Base-by-base conservation (phyloP, 2,329 filamentous ascomycete genomes). In the Hymenoscyphus salicellus region DNA sequence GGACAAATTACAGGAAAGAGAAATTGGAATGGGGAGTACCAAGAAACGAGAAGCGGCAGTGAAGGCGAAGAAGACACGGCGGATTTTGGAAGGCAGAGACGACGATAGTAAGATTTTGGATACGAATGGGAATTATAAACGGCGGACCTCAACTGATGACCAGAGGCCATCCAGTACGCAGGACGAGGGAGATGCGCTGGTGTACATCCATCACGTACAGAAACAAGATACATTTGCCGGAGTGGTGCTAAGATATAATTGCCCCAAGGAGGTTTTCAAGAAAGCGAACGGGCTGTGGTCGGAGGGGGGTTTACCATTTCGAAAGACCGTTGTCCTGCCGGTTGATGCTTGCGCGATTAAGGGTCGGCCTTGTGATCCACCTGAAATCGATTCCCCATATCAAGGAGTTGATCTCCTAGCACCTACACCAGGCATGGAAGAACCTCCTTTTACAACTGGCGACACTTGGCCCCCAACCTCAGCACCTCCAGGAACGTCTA, bases 251-350 rank as follows among this genome's bases (percentile, higher is more conserved):
- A 91, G 89, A 72, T 99, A 96, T 77, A 89, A 91, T 72, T 98
- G 94, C 76, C 86, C 91, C 68, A 88, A 93, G 63, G 89, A 93
- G 58, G 84, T 90, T 1, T 88, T 99, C 69, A 85, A 92, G 65
- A 95, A 91, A 75, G 88, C 92, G 46, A 99, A 99, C 75, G 87
- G 95, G 11, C 87, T 99, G 73, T 99, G 95, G 95, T 92, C 93
- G 6, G 92, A 93, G 68, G 95, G 98, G 75, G 92, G 87, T 68
- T 89, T 98, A 41, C 94, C 97, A 75, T 86, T 88, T 58, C 88
- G 93, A 65, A 91, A 91, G 72, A 89, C 86, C 68, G 83, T 99
- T 17, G 84, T 93, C 8, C 80, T 99, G 61, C 95, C 95, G 0
- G 92, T 98, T 4, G 93, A 97, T 76, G 90, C 92, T 49, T 98